Base-by-base conservation (phyloP, 768 basidiomycete species). In the Boletellus emodensis region DNA sequence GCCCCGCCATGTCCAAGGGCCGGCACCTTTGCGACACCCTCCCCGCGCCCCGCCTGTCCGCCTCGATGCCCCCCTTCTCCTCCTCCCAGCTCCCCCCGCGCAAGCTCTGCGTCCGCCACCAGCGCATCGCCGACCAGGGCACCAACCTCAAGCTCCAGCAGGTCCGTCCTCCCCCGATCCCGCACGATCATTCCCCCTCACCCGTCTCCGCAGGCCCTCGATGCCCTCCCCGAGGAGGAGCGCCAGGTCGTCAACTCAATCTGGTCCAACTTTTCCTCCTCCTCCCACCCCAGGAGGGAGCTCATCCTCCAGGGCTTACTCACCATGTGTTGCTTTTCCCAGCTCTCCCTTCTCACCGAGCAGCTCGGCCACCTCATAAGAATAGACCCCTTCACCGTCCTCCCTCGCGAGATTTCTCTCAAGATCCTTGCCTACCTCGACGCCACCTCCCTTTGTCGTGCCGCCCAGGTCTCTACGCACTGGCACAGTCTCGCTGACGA, bases 311-410 rank as follows among this genome's bases (percentile, higher is more conserved):
- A 90, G 61, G 96, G 96, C 36, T 80, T 99, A 51, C 83, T 99
- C 58, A 97, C 96, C 14, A 98, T 99, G 93, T 98, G 94, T 69
- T 98, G 96, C 72, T 97, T 96, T 75, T 94, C 90, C 41, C 94
- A 99, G 63, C 85, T 99, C 26, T 97, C 96, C 24, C 87, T 97
- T 44, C 85, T 99, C 51, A 87, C 93, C 28, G 91, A 96, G 55
- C 87, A 93, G 46, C 89, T 98, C 53, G 76, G 84, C 32, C 85
- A 90, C 57, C 85, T 97, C 58, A 97, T 96, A 67, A 86, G 96
- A 58, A 85, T 98, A 68, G 96, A 99, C 67, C 96, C 95, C 10
- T 93, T 98, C 70, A 72, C 78, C 40, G 81, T 92, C 56, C 80
- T 99, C 41, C 96, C 96, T 2, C 84, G 90, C 52, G 95, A 99